Evolutionary conservation across 352 stramenopile species (phyloP), one percentile per base, ranked within the genome.

Genomic region (Globisporangium mamillatum): DNA sequence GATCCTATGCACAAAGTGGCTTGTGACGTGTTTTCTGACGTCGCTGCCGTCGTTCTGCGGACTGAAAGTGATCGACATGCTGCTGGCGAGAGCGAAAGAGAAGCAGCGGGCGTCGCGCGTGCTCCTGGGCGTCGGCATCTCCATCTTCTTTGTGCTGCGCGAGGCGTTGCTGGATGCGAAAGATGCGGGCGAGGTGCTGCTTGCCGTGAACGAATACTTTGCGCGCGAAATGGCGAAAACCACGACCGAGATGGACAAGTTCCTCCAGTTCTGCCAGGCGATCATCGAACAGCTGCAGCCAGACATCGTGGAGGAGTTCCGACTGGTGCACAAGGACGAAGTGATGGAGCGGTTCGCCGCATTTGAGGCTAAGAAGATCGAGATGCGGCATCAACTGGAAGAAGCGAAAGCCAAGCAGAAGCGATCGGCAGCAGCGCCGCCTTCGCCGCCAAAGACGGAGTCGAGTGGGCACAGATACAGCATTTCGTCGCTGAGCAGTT

Each of bases 1-100:
- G 62, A 92, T 95, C 61, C 68, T 95, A 27, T 95, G 87, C 73
- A 95, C 87, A 2, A 93, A 95, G 64, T 95, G 87, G 87, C 82
- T 95, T n/a, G 86, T 95, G 46, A 93, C 87, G 52, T 93, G 83
- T 65, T 95, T 93, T 67, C 76, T 92, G 34, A 95, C 87, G 8
- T 92, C 82, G 8, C 68, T 93, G 12, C 87, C 87, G 24, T 66
- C 71, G 1, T 90, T 88, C 65, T 90, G 81, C 41, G 82, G 86
- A 7, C 75, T 93, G n/a, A 87, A 92, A 52, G 74, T 95, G 32
- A 80, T 95, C 64, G 85, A 93, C 64, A 92, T 91, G 85, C 64
- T 95, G 9, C 65, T 95, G 9, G 81, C 83, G 6, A 79, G 82
- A 0, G 70, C 83, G 8, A 76, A 77, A 12, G 82, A 92, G 66